Base-by-base conservation (phyloP, 163 green algal species). In the Volvox carteri region DNA sequence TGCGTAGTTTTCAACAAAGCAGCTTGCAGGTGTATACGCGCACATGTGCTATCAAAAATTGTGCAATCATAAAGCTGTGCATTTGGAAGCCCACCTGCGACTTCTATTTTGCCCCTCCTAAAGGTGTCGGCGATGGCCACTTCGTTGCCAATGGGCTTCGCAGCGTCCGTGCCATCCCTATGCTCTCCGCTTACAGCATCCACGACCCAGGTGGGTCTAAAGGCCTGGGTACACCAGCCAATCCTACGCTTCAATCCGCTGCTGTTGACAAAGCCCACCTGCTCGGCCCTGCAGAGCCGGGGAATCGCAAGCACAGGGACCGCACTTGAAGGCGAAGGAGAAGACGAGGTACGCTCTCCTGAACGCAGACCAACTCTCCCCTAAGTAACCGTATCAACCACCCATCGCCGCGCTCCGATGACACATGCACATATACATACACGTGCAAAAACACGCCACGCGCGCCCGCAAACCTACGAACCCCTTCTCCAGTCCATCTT, bases 141-240 rank as follows among this genome's bases (percentile, higher is more conserved):
- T 37, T 21, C 39, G 14, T 11, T 74, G 37, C 54, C 77, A 1
- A 56, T 85, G 77, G 77, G 77, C 77, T 85, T 85, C 41, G 77
- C 77, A 23, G 77, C 77, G 37, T 85, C 77, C 25, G 52, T 37
- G 50, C 77, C 77, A 42, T 74, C 77, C n/a, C 25, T 85, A 48
- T 39, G 48, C 21, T 21, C 52, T 7, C 21, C 52, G 11, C 35
- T 85, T 7, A 73, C 77, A 25, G 52, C 60, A 14, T 56, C 65
- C 8, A 35, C 65, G 16, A 75, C 30, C 11, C 77, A 85, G 77
- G 77, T 85, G 41, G 52, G 5, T 23, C 8, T 41, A 65, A 4
- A 25, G 25, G 7, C 28, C 28, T 65, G 54, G 19, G 28, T 73
- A n/a, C 4, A 11, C n/a, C 23, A 73, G 16, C 2, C 16, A 23